Evolutionary conservation across 2,329 filamentous ascomycete genomes (phyloP), one percentile per base, ranked within the genome.

Genomic region (Didymella keratinophila): DNA sequence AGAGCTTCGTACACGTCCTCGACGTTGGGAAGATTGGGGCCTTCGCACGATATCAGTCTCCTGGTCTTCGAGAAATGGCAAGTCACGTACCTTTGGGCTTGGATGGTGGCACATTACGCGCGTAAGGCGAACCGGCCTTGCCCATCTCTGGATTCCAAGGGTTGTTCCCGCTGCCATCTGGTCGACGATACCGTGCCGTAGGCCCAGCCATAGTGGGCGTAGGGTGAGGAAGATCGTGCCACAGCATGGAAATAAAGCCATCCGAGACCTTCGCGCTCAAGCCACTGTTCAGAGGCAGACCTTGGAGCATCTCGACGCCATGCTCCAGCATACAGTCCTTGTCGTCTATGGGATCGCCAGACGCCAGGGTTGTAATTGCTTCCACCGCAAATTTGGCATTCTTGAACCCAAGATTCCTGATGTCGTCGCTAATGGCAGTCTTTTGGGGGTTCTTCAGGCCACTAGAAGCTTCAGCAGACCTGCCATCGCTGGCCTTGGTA

Each of bases 321-420:
- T 84, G 72, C 62, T 85, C 83, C 16, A 75, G 68, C 36, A 75
- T 50, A 9, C 69, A 62, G 7, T 72, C 70, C 49, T 75, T 75
- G 78, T 94, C 91, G 67, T 94, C 88, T 5, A 86, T 76, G 11
- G 88, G 80, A 46, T 85, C 82, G 1, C 89, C 87, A 65, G 85
- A 88, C 30, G 87, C 74, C 75, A 91, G 87, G 60, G 79, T 82
- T 53, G 84, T 83, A 56, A 91, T 78, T 43, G 89, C 71, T 64
- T 92, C 89, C 81, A 76, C 68, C 36, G 76, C 59, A 56, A 70
- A 75, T 61, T 61, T 68, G 37, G 70, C 70, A 48, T 71, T 84
- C 80, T 71, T 80, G 71, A 81, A 58, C 63, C 83, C 74, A 20
- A 92, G 74, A 5, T 82, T 76, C 62, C 81, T 85, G 47, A 91